A percentile compares a stretch with the other conserved stretches of the same genome.
phyloP scores from a whole-genome alignment of 2,329 filamentous ascomycete genomes.

The Exutisphaerella laricina region DNA sequence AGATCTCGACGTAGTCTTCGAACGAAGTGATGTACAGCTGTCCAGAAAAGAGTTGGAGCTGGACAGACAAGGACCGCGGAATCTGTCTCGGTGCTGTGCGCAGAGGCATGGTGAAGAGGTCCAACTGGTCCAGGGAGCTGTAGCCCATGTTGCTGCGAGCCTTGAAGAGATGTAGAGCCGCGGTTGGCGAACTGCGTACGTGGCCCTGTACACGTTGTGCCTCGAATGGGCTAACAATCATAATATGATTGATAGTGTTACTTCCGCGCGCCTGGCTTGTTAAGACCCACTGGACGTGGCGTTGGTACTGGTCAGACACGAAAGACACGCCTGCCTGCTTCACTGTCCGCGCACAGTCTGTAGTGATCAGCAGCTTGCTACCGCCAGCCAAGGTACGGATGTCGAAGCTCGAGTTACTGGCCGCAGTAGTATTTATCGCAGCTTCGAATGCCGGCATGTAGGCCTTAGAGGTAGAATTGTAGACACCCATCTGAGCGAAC shows the following conservation, averaged over 20 bases:
- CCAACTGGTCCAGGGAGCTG: conserved; percentile 42
- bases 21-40: conserved; percentile 57
- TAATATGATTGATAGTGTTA: conserved; percentile 27
- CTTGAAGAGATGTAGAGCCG: conserved; percentile 47
- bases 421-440: conserved; percentile 8
- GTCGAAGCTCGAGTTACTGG: conserved; percentile 2
- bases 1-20: conserved; percentile 45
- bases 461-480: conserved; percentile 27
- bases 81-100: conserved; percentile 1
- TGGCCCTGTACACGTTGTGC: conserved; percentile 48
- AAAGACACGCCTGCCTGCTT: conserved; percentile 2
- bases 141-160: conserved; percentile 39
- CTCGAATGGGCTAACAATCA: conserved; percentile 59
- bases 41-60: conserved; percentile 63
- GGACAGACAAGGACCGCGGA: conserved; percentile 33
- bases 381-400: conserved; percentile 9
- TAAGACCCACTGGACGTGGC: conserved; percentile 53
- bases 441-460: conserved; percentile 16
- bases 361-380: conserved; percentile 10
- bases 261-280: conserved; percentile 24
- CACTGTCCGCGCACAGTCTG: conserved; percentile 13
- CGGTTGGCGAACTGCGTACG: conserved; percentile 34
- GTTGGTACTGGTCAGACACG: conserved; percentile 44
- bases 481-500: conserved; percentile 38
- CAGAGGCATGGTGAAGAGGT: conserved; percentile 34